A percentile compares a stretch with the other conserved stretches of the same genome.
phyloP scores from a whole-genome alignment of 2,329 filamentous ascomycete species.

The Neurospora crassa region DNA sequence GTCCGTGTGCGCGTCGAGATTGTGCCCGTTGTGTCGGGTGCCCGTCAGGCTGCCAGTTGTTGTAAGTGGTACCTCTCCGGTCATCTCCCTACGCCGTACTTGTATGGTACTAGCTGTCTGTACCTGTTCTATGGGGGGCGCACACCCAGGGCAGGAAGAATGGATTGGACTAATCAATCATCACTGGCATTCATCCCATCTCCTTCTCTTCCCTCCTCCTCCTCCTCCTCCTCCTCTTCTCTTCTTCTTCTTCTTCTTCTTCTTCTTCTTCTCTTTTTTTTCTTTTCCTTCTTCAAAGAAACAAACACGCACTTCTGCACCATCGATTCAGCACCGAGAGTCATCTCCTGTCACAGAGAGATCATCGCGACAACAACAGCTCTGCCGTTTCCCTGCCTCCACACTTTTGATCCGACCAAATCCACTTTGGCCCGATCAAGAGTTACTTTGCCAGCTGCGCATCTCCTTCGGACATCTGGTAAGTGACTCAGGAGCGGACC shows the following conservation, averaged over 20 bases:
- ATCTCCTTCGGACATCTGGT: constrained; percentile 20
- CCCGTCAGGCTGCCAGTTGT: background rate
- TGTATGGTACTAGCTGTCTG: background rate
- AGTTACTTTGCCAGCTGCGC: constrained; percentile 13
- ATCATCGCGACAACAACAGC: constrained; percentile 51
- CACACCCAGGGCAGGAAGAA: background rate
- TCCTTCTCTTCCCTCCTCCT: constrained; percentile 24
- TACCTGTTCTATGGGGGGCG: background rate
- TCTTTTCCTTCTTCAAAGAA: constrained; percentile 28
- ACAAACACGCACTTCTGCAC: constrained; percentile 32
- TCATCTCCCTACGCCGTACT: background rate
- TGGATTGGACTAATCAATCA: background rate
- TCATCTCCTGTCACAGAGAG: constrained; percentile 51
- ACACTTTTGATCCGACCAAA: constrained; percentile 23
- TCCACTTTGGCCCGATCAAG: constrained; percentile 17
- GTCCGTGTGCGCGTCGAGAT: background rate
- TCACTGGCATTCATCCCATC: constrained; percentile 15
- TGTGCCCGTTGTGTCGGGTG: background rate
- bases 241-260: constrained; percentile 22
- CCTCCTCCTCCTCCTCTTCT: constrained; percentile 18
- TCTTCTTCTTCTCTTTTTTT: too few species aligned
- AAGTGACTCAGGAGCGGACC: constrained; percentile 15
- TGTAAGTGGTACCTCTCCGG: background rate
- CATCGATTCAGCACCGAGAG: constrained; percentile 40
- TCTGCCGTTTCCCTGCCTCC: constrained; percentile 29